A percentile compares a stretch with the other conserved stretches of the same genome.
phyloP scores from a whole-genome alignment of 2,329 filamentous ascomycete species.

The Ascochyta rabiei region DNA sequence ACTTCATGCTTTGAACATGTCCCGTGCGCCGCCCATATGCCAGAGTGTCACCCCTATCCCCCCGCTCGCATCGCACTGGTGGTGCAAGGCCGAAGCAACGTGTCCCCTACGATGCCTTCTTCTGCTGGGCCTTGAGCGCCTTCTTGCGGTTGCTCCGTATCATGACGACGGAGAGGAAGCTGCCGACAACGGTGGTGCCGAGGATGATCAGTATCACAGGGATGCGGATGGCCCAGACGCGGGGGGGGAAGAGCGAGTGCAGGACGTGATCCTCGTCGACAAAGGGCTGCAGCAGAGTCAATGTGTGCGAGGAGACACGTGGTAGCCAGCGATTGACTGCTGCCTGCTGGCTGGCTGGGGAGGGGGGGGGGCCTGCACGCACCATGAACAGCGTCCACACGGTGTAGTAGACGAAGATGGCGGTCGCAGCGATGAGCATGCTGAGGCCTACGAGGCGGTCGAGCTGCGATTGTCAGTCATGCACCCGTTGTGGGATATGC shows the following conservation, averaged over 20 bases:
- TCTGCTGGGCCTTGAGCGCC: slow-evolving; percentile 90
- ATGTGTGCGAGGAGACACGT: neutral
- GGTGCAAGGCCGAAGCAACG: neutral
- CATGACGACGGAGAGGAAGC: slow-evolving; percentile 96
- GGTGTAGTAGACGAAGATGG: slow-evolving; percentile 89
- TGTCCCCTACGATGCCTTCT: slow-evolving; percentile 67
- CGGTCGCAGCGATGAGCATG: slow-evolving; percentile 76
- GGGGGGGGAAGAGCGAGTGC: slow-evolving; percentile 92
- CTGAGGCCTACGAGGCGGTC: slow-evolving; percentile 82
- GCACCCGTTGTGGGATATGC: neutral
- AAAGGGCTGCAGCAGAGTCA: slow-evolving; percentile 72
- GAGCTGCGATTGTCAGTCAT: slow-evolving; percentile 64
- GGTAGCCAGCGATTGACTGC: neutral
- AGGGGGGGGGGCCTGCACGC: slow-evolving; percentile 29
- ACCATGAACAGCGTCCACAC: slow-evolving; percentile 99
- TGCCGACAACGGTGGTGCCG: slow-evolving; percentile 90
- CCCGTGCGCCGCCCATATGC: slow-evolving; percentile 17
- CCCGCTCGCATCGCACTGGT: neutral
- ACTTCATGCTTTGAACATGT: neutral
- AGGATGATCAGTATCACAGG: slow-evolving; percentile 95
- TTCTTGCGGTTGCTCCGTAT: slow-evolving; percentile 98
- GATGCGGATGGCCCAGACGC: slow-evolving; percentile 98
- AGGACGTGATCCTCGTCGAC: slow-evolving; percentile 93
- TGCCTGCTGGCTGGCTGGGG: neutral
- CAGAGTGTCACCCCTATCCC: slow-evolving; percentile 10